Evolutionary conservation across 768 basidiomycete species (phyloP).

Genomic region (Hebeloma cylindrosporum): DNA sequence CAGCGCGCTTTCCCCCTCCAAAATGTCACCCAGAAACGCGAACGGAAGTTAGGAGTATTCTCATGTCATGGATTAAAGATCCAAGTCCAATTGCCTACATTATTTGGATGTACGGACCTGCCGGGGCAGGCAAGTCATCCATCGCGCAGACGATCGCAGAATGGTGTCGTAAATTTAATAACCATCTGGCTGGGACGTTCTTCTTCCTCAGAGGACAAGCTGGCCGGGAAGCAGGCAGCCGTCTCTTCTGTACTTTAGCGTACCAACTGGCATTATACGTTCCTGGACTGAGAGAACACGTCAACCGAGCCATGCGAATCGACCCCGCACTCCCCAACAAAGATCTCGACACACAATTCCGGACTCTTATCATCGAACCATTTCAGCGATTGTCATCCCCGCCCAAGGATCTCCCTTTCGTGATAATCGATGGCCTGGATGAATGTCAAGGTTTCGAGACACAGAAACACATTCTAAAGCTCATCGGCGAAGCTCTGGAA

Average conservation of each 20-base stretch:
- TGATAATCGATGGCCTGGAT: constrained; percentile 29
- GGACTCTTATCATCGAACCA: constrained; percentile 13
- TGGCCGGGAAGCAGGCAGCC: constrained; percentile 5
- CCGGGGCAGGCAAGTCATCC: constrained; percentile 23
- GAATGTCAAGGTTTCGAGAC: constrained; percentile 16
- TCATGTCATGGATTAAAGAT: constrained; percentile 13
- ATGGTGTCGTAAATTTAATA: background rate
- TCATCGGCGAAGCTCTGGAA: constrained; percentile 2
- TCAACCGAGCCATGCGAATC: constrained; percentile 8
- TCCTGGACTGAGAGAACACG: constrained; percentile 1
- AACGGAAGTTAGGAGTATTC: constrained; percentile 6
- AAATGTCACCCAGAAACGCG: constrained; percentile 21
- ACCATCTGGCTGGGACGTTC: constrained; percentile 9
- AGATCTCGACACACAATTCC: constrained; percentile 9
- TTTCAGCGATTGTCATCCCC: background rate
- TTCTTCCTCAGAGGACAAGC: constrained; percentile 14
- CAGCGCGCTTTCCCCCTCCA: constrained; percentile 9
- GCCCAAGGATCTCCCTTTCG: background rate
- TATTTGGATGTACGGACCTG: constrained; percentile 21
- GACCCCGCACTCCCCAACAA: constrained; percentile 15
- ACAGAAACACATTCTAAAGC: constrained; percentile 16
- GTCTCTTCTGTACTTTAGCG: constrained; percentile 18
- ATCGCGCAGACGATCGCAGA: constrained; percentile 20
- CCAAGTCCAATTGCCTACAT: background rate
- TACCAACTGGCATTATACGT: constrained; percentile 20